Evolutionary conservation across 257 asterid species (phyloP).

Genomic region (Mentha longifolia): DNA sequence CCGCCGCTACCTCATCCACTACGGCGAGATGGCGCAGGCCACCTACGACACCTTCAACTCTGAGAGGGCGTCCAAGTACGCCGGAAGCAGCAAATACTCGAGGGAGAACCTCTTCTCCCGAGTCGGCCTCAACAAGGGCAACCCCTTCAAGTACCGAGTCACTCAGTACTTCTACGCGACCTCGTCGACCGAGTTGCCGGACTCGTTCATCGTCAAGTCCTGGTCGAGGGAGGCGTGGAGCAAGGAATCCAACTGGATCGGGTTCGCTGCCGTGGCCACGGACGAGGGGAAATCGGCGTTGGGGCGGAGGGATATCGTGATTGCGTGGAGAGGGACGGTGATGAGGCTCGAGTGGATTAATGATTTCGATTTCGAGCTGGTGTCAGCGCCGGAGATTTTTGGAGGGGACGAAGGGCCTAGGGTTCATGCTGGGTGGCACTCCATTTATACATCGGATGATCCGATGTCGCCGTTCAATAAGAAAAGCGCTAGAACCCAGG

Average conservation of each 20-base stretch:
- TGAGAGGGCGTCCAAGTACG: conserved; percentile 63
- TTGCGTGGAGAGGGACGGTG: conserved; percentile 86
- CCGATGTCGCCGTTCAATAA: conserved; percentile 59
- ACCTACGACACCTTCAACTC: conserved; percentile 74
- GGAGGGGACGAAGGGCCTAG: conserved; percentile 38
- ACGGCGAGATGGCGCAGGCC: conserved; percentile 73
- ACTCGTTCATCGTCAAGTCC: conserved; percentile 64
- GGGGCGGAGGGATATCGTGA: conserved; percentile 79
- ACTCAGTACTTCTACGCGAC: conserved; percentile 78
- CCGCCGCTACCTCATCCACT: conserved; percentile 69
- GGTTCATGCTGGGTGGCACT: conserved; percentile 82
- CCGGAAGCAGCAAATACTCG: conserved; percentile 65
- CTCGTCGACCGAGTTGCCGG: conserved; percentile 60
- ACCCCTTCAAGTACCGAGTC: conserved; percentile 53
- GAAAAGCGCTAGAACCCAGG: conserved; percentile 68
- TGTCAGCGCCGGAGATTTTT: conserved; percentile 60
- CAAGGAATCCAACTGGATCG: conserved; percentile 88
- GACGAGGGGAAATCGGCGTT: conserved; percentile 64
- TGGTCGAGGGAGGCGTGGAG: conserved; percentile 80
- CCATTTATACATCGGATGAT: conserved; percentile 77
- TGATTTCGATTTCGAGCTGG: conserved; percentile 58
- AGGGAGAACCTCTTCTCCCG: conserved; percentile 52
- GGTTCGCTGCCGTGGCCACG: conserved; percentile 83
- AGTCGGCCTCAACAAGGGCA: conserved; percentile 54
- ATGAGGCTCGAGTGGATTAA: conserved; percentile 69